Percentiles rank a stretch among this genome's conserved stretches.
Conservation (phyloP, 2,329 filamentous ascomycete species). For the Fusarium succisae region DNA sequence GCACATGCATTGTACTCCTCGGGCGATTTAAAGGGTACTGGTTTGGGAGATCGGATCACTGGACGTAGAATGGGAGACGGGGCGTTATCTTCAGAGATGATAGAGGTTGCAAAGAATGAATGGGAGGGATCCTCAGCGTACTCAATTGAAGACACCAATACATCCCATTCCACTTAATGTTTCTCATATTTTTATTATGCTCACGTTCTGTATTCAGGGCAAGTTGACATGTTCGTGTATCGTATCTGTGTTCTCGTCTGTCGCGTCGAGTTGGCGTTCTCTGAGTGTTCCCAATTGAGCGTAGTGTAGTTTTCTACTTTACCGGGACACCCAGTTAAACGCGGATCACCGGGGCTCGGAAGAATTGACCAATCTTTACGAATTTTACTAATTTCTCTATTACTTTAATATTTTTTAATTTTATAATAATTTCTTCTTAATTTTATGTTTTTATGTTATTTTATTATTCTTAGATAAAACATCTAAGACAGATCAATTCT, state of each 20-base stretch:
- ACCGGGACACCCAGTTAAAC: not conserved
- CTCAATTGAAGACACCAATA: not conserved
- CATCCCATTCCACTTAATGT: accelerated
- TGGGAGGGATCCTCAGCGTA: accelerated
- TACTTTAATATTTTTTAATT: too few relatives aligned
- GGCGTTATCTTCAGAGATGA: not conserved
- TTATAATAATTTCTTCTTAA: too few relatives aligned
- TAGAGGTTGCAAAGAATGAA: not conserved
- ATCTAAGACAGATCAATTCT: too few relatives aligned
- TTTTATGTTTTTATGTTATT: too few relatives aligned
- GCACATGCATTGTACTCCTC: accelerated
- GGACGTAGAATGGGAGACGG: not conserved
- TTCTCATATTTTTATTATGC: accelerated
- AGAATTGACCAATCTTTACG: too few relatives aligned
- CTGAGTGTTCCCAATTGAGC: not conserved
- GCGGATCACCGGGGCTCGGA: too few relatives aligned
- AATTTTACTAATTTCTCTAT: too few relatives aligned
- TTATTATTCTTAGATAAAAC: too few relatives aligned
- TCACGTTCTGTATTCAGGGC: accelerated
- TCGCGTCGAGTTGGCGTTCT: not conserved
- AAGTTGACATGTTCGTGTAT: accelerated
- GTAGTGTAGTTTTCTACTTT: not conserved
- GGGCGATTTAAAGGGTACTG: accelerated
- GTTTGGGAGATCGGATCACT: accelerated
- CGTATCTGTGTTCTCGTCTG: not conserved